A percentile compares a stretch with the other conserved stretches of the same genome.
phyloP scores from a whole-genome alignment of 2,329 filamentous ascomycete genomes.

The Fusarium sp. region DNA sequence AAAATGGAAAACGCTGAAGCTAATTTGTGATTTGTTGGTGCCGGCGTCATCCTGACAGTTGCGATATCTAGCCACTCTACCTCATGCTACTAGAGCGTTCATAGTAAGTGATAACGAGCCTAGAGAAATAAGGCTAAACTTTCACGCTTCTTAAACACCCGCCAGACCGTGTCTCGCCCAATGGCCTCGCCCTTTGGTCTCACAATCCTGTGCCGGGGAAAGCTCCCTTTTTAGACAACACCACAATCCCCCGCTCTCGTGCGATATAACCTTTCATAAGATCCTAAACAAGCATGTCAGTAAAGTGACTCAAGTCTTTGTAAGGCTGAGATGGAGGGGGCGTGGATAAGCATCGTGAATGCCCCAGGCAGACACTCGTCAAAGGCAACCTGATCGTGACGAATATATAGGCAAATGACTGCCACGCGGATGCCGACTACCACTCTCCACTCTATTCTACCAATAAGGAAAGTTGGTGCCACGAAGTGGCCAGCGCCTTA shows the following conservation, averaged over 20 bases:
- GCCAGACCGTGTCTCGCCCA: conserved; percentile 19
- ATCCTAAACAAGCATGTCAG: conserved; percentile 66
- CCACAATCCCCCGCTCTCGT: conserved; percentile 88
- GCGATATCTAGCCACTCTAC: conserved; percentile 16
- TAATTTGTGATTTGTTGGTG: conserved; percentile 42
- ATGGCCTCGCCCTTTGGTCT: conserved; percentile 20
- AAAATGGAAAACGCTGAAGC: conserved; percentile 28
- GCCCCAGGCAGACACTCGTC: conserved; percentile 41
- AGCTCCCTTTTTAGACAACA: conserved; percentile 91
- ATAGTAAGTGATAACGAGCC: conserved; percentile 16
- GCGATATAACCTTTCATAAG: conserved; percentile 99
- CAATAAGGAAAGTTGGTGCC: background rate
- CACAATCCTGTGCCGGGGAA: conserved; percentile 89
- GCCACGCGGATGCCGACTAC: conserved; percentile 30
- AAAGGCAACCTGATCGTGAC: conserved; percentile 45
- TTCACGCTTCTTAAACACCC: conserved; percentile 26
- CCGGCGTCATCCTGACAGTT: conserved; percentile 38
- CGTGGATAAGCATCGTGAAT: conserved; percentile 39
- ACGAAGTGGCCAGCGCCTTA: conserved; percentile 24
- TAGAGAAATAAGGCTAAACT: conserved; percentile 18
- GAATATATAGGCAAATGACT: conserved; percentile 48
- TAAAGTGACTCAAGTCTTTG: conserved; percentile 55
- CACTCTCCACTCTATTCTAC: conserved; percentile 4
- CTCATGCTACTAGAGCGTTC: conserved; percentile 21
- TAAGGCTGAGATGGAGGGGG: conserved; percentile 43